Conservation (phyloP, 306 rosid species). For the Acmispon strigosus region DNA sequence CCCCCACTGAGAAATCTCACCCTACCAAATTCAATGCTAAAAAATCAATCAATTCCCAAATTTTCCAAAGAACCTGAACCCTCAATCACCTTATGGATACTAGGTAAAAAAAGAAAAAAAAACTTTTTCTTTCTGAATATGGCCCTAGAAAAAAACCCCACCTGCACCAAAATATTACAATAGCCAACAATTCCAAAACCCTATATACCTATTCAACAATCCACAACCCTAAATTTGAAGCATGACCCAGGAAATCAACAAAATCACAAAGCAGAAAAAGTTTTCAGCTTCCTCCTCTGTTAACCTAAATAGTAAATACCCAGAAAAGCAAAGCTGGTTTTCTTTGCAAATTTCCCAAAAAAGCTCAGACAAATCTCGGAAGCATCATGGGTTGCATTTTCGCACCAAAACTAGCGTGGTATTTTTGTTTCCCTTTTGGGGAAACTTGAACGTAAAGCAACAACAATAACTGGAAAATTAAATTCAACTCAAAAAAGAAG, state of each 20-base stretch:
- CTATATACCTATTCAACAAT: not conserved
- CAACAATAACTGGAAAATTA: constrained; percentile 28
- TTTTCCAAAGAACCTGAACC: constrained; percentile 13
- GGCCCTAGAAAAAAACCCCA: not conserved
- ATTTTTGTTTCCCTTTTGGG: not conserved
- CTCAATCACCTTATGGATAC: constrained; percentile 4
- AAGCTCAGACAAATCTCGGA: not conserved
- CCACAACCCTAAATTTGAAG: not conserved
- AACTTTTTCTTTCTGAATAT: too few relatives aligned
- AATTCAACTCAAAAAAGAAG: not conserved
- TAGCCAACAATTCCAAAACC: not conserved
- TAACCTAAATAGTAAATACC: not conserved
- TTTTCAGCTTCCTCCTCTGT: constrained; percentile 10
- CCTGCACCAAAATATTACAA: not conserved
- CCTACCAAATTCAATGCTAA: constrained; percentile 29
- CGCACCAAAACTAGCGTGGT: not conserved
- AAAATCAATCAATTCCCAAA: constrained; percentile 12
- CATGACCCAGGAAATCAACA: not conserved
- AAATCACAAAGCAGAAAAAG: constrained; percentile 15
- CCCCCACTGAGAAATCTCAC: constrained; percentile 21
- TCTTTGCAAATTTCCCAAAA: constrained; percentile 7
- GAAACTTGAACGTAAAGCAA: constrained; percentile 52
- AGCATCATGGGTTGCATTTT: not conserved
- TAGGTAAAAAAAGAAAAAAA: too few relatives aligned
- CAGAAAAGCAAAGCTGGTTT: not conserved